These are phyloP conservation scores for Neobulgaria alba DNA, from an alignment of 2,329 filamentous ascomycete genomes.

Conservation along the genomic window DNA sequence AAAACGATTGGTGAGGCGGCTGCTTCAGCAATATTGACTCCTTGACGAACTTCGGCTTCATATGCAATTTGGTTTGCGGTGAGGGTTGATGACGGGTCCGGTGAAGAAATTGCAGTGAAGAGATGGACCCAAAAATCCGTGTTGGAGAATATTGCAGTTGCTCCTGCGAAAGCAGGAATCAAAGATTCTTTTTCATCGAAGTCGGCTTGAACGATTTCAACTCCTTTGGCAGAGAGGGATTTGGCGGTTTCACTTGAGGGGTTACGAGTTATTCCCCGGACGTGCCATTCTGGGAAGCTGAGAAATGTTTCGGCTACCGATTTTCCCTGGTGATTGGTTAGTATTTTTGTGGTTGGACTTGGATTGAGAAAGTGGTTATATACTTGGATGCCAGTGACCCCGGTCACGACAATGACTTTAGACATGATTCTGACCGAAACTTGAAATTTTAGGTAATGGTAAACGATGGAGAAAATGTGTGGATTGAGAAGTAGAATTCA, in stretches of 20 bases:
- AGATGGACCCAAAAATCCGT: slow-evolving; percentile 25
- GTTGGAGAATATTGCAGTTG: slow-evolving; percentile 32
- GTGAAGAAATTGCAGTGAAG: neutral
- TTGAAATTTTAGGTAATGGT: too few relatives aligned
- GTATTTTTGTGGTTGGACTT: neutral
- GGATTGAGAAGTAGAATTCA: too few relatives aligned
- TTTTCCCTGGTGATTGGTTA: slow-evolving; percentile 31
- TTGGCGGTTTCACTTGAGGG: slow-evolving; percentile 32
- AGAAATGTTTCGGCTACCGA: slow-evolving; percentile 39
- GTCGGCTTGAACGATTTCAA: slow-evolving; percentile 34
- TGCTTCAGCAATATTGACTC: slow-evolving; percentile 47
- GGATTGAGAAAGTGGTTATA: neutral
- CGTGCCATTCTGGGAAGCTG: slow-evolving; percentile 33
- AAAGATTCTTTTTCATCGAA: slow-evolving; percentile 18
- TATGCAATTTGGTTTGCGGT: slow-evolving; percentile 31
- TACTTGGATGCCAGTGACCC: slow-evolving; percentile 28
- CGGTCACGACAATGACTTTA: slow-evolving; percentile 29
- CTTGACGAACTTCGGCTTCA: slow-evolving; percentile 41
- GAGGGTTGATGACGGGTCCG: slow-evolving; percentile 18
- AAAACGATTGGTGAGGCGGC: slow-evolving; percentile 21
- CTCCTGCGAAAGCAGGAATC: slow-evolving; percentile 29
- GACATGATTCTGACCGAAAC: too few relatives aligned
- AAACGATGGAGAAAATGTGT: too few relatives aligned
- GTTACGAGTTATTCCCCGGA: slow-evolving; percentile 41
- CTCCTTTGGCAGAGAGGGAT: slow-evolving; percentile 33